These are phyloP conservation scores for Coemansia guatemalensis DNA, from an alignment of 192 early-diverging fungal genomes.

Conservation along the genomic window DNA sequence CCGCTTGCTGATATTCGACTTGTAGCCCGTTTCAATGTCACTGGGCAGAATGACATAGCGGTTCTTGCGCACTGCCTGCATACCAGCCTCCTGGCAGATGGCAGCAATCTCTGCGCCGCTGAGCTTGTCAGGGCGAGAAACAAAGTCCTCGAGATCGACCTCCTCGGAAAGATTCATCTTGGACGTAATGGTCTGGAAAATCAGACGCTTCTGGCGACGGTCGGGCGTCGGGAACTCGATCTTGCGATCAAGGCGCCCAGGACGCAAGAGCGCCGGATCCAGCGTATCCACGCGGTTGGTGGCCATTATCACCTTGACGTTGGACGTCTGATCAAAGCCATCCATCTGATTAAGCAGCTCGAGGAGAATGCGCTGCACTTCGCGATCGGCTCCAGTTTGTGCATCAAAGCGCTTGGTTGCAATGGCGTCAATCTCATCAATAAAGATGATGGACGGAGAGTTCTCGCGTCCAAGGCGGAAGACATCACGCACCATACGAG, in stretches of 20 bases:
- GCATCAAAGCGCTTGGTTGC: slow-evolving; percentile 98
- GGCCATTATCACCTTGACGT: slow-evolving; percentile 99
- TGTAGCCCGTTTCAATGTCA: slow-evolving; percentile 97
- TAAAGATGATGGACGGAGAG: slow-evolving; percentile 96
- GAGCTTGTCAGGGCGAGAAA: slow-evolving; percentile 94
- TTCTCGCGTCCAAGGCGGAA: slow-evolving; percentile 97
- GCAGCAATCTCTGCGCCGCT: slow-evolving; percentile 96
- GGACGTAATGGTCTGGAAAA: slow-evolving; percentile 92
- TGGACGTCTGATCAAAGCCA: slow-evolving; percentile 96
- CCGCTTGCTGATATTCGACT: slow-evolving; percentile 92
- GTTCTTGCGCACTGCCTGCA: slow-evolving; percentile 98
- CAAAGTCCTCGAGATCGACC: slow-evolving; percentile 97
- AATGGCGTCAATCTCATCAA: slow-evolving; percentile 99
- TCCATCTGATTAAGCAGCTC: slow-evolving; percentile 99
- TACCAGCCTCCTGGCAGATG: slow-evolving; percentile 98
- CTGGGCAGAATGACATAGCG: slow-evolving; percentile 93
- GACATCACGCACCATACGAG: slow-evolving; percentile 95
- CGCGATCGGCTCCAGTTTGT: slow-evolving; percentile 96
- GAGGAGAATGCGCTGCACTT: slow-evolving; percentile 96
- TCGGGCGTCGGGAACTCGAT: slow-evolving; percentile 99
- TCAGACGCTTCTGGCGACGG: slow-evolving; percentile 94
- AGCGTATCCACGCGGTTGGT: slow-evolving; percentile 97
- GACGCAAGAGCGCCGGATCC: slow-evolving; percentile 95
- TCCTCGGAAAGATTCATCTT: slow-evolving; percentile 99
- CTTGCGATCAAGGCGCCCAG: slow-evolving; percentile 96